phyloP scores from a whole-genome alignment of 2,329 filamentous ascomycete genomes.

The Graphilbum ipis-grandicollis region DNA sequence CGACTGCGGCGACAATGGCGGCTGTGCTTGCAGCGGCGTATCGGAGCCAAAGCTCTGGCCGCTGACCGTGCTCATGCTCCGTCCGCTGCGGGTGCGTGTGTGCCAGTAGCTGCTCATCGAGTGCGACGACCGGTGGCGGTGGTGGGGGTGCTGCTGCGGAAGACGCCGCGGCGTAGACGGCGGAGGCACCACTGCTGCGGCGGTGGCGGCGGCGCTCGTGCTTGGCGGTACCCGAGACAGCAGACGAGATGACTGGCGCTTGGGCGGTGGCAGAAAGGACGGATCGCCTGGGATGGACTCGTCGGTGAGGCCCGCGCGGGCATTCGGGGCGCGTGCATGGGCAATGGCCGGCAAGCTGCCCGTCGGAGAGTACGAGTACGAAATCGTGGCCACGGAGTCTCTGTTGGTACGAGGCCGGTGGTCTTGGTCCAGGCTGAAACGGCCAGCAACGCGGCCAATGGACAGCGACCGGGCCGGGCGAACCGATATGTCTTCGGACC shows the following conservation, averaged over 20 bases:
- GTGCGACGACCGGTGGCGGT: background rate
- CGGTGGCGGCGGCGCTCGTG: too few relatives aligned
- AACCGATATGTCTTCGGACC: conserved; percentile 13
- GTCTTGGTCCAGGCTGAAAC: conserved; percentile 8
- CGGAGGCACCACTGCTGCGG: too few relatives aligned
- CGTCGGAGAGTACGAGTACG: too few relatives aligned
- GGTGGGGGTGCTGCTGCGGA: background rate
- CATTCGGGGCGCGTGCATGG: conserved; percentile 42
- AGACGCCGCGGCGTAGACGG: background rate
- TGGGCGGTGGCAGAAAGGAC: conserved; percentile 36
- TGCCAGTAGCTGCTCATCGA: conserved; percentile 12
- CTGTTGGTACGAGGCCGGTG: background rate
- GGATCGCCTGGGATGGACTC: conserved; percentile 41
- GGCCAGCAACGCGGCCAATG: conserved; percentile 3
- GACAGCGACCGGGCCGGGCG: conserved; percentile 6
- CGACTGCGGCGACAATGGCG: conserved; percentile 16
- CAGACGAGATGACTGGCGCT: conserved; percentile 35
- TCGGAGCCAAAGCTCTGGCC: conserved; percentile 17
- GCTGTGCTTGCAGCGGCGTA: conserved; percentile 4
- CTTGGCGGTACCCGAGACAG: too few relatives aligned
- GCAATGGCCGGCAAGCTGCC: conserved; percentile 31
- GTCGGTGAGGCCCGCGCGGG: conserved; percentile 44
- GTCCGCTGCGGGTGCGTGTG: conserved; percentile 25
- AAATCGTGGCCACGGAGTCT: too few relatives aligned
- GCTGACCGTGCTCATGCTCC: conserved; percentile 29